phyloP scores from a whole-genome alignment of 139 green algal species.

The Medakamo hakoo region DNA sequence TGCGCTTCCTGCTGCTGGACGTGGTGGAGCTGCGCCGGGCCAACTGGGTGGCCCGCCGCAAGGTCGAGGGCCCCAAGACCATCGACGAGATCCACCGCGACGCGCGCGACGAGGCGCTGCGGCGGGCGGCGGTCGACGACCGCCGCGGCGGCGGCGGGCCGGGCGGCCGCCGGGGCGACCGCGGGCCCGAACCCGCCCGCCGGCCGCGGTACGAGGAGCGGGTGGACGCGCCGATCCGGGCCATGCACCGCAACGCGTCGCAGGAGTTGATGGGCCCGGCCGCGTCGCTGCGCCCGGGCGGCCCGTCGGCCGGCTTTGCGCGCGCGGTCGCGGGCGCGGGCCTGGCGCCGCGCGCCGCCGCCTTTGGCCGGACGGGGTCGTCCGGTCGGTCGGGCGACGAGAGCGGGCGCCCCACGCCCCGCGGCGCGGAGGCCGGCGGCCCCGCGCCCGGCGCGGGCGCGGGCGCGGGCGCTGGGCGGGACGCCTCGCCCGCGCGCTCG shows the following conservation, averaged over 20 bases:
- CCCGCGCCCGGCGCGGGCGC: background rate
- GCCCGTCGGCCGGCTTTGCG: background rate
- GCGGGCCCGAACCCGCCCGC: background rate
- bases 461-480: too few relatives aligned
- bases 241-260: constrained; percentile 13
- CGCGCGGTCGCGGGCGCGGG: background rate
- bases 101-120: constrained; percentile 14
- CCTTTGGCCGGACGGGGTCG: background rate
- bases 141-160: constrained; percentile 2
- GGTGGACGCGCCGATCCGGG: constrained; percentile 23
- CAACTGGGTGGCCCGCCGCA: constrained; percentile 49
- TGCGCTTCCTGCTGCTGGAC: constrained; percentile 72
- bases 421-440: background rate
- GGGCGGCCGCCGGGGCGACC: background rate
- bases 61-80: constrained; percentile 79
- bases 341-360: background rate
- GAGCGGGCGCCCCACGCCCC: too few relatives aligned
- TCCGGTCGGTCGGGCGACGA: too few relatives aligned
- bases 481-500: background rate
- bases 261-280: constrained; percentile 12
- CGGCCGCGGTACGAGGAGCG: constrained; percentile 14
- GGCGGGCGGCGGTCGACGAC: constrained; percentile 10
- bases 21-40: constrained; percentile 29
- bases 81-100: constrained; percentile 58
- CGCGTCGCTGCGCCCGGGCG: constrained; percentile 16